A percentile compares a stretch with the other conserved stretches of the same genome.
Evolutionary conservation across 495 filamentous ascomycete species (phyloP).

Genomic region (Neurospora sp.): DNA sequence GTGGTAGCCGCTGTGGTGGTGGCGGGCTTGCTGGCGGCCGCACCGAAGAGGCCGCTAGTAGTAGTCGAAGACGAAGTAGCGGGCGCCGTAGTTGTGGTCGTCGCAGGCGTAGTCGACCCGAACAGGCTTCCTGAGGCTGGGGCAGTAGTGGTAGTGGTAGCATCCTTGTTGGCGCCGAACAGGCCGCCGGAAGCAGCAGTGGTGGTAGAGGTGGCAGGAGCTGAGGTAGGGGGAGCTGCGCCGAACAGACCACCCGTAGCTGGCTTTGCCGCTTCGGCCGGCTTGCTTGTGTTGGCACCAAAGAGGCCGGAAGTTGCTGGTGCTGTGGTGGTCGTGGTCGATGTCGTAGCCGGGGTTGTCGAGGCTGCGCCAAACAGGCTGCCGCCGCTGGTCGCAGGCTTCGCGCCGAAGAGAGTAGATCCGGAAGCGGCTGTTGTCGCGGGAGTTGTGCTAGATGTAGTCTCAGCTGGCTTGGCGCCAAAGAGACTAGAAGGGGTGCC

Average conservation of each 20-base stretch:
- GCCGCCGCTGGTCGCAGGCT: not conserved
- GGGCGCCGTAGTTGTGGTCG: constrained; percentile 10
- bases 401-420: not conserved
- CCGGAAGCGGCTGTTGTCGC: not conserved
- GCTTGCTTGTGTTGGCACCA: constrained; percentile 18
- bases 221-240: not conserved
- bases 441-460: not conserved
- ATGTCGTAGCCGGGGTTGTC: constrained; percentile 13
- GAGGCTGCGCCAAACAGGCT: not conserved
- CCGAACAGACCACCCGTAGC: not conserved
- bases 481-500: not conserved
- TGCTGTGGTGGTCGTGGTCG: constrained; percentile 4
- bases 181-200: not conserved
- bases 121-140: constrained; percentile 1
- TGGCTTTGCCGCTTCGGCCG: constrained; percentile 2
- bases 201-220: not conserved
- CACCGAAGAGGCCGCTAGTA: constrained; percentile 9
- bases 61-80: not conserved
- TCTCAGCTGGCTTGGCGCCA: not conserved
- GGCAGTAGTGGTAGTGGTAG: not conserved
- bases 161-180: constrained; percentile 2
- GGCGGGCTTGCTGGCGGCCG: constrained; percentile 8
- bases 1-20: constrained; percentile 2
- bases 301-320: constrained; percentile 4
- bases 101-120: constrained; percentile 1